A percentile compares a stretch with the other conserved stretches of the same genome.
Evolutionary conservation across 371 early-diverging fungal species (phyloP).

Genomic region (Mucor plumbeus): DNA sequence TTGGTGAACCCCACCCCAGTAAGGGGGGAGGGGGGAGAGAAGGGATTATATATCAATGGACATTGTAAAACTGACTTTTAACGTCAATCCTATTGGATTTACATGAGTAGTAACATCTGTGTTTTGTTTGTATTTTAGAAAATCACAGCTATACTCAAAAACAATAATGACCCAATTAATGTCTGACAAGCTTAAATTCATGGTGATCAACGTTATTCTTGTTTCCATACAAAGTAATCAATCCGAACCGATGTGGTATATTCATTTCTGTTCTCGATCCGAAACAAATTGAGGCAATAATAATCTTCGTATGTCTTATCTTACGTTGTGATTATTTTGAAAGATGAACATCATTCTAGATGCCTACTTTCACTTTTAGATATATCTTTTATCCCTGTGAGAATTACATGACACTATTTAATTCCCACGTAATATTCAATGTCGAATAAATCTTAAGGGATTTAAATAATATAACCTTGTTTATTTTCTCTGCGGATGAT

Average conservation of each 20-base stretch:
- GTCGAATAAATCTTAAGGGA: neutral
- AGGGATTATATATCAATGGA: too few relatives aligned
- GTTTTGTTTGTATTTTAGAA: too few relatives aligned
- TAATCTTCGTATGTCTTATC: too few relatives aligned
- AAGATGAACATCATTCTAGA: neutral
- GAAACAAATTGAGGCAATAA: conserved; percentile 9
- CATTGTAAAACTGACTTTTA: neutral
- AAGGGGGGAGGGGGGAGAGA: too few relatives aligned
- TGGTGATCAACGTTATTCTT: neutral
- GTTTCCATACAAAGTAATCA: conserved; percentile 6
- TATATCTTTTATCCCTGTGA: neutral
- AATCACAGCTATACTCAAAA: too few relatives aligned
- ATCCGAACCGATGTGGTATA: conserved; percentile 7
- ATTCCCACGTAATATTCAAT: conserved; percentile 2
- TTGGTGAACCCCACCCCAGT: neutral
- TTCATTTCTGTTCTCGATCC: conserved; percentile 1
- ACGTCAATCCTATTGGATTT: neutral
- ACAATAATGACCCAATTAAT: neutral
- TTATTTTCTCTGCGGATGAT: conserved; percentile 4
- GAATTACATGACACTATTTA: neutral
- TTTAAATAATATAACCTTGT: neutral
- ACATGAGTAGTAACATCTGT: too few relatives aligned
- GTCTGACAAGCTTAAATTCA: neutral
- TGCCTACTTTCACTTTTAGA: neutral
- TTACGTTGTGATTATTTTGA: neutral